Evolutionary conservation across 2,329 filamentous ascomycete genomes (phyloP).

Genomic region (Huntiella bhutanensis): DNA sequence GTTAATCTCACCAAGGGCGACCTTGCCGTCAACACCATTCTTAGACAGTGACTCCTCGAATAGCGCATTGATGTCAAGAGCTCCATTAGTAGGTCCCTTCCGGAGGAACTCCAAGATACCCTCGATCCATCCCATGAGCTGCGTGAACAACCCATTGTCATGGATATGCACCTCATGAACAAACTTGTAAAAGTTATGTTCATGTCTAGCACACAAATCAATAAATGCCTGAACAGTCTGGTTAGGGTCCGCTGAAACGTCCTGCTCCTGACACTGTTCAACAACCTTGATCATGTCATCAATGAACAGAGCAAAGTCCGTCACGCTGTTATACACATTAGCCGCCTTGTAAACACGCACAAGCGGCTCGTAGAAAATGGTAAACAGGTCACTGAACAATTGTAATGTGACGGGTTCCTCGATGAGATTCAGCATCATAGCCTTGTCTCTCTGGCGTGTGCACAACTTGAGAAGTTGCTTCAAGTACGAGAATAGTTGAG

Average conservation of each 20-base stretch:
- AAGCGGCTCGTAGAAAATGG: slow-evolving; percentile 95
- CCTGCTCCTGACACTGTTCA: slow-evolving; percentile 47
- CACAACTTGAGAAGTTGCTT: slow-evolving; percentile 90
- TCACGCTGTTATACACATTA: slow-evolving; percentile 94
- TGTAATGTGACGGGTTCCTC: slow-evolving; percentile 96
- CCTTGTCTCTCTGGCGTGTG: slow-evolving; percentile 80
- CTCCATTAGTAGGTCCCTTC: slow-evolving; percentile 67
- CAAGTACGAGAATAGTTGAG: slow-evolving; percentile 79
- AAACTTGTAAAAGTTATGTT: slow-evolving; percentile 97
- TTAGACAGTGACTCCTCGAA: slow-evolving; percentile 61
- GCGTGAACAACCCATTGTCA: slow-evolving; percentile 88
- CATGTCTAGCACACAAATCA: slow-evolving; percentile 82
- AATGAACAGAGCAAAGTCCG: slow-evolving; percentile 82
- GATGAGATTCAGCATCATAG: slow-evolving; percentile 90
- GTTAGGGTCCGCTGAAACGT: slow-evolving; percentile 87
- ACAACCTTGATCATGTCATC: slow-evolving; percentile 77
- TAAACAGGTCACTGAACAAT: slow-evolving; percentile 87
- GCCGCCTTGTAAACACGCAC: slow-evolving; percentile 96
- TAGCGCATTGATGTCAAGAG: slow-evolving; percentile 82
- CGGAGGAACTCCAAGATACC: slow-evolving; percentile 84
- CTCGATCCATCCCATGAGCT: slow-evolving; percentile 95
- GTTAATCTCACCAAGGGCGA: slow-evolving; percentile 65
- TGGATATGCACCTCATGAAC: slow-evolving; percentile 95
- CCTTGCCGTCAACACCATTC: slow-evolving; percentile 48
- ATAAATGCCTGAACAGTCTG: slow-evolving; percentile 98